Base-by-base conservation (phyloP, 192 early-diverging fungal species). In the Linnemannia hyalina region DNA sequence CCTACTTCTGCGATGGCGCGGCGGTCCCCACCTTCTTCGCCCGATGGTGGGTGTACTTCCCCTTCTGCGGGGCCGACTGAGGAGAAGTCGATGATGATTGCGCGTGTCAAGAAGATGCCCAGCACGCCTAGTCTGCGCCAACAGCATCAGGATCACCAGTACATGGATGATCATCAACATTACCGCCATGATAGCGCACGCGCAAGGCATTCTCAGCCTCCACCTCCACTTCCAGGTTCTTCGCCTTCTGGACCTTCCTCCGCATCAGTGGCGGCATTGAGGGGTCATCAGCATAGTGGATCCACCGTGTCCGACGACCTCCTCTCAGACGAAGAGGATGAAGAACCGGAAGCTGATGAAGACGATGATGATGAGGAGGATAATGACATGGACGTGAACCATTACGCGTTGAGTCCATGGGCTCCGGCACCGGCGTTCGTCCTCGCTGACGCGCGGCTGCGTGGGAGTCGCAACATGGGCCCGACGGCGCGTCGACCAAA, bases 381-480 rank as follows among this genome's bases (percentile, higher is more conserved):
- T 1, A 40, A 83, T 23, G 73, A 68, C 1, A 41, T 32, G 26
- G 82, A 77, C 68, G 41, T 73, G 32, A 74, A 32, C 26, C 63
- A 81, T 75, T 81, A 81, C 35, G 80, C 80, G 0, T 26, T 81
- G 16, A 81, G 80, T 10, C 80, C 80, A 0, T 81, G 80, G 80
- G 80, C 80, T 0, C n/a, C 41, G 20, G 41, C 70, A 22, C 36
- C 70, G 2, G 41, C 70, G 6, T 42, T 40, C 42, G 40, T 71
- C 20, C 38, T 38, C 6, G 41, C 38, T 0, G 70, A 42, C 26
- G 60, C 60, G 11, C n/a, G 60, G 29, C 26, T 32, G 11, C 60
- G 60, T 15, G 60, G 60, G 0, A 65, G 29, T 32, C 60, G 60
- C 8, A 65, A 65, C 11, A 65, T 65, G 60, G 26, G 60, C 11